Evolutionary conservation across 257 asterid species (phyloP), one percentile per base, ranked within the genome.

Genomic region (Salvia miltiorrhiza): DNA sequence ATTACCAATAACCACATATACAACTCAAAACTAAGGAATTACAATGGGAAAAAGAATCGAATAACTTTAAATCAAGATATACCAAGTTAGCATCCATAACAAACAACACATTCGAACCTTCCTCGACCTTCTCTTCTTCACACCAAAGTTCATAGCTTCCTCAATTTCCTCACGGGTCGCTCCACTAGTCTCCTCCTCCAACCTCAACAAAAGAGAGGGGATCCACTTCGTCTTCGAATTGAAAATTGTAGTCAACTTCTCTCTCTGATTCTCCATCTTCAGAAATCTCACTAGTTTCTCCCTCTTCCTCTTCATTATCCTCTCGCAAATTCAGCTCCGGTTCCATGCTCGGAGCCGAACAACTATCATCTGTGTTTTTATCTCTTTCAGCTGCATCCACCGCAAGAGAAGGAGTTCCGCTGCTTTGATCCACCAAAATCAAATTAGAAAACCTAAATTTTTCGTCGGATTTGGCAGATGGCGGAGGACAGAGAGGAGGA

Each of bases 71-170:
- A 50, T 32, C 37, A 58, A 56, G 67, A 57, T 65, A n/a, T n/a
- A 28, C 35, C 44, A 10, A 30, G 5, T 30, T 30, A 70, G 41
- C 7, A 26, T 14, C 1, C 53, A 61, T 35, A 50, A 20, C n/a
- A 9, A 63, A 54, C 45, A 28, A 39, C 12, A n/a, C 55, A 9
- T 5, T 43, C 70, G 50, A 61, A 91, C 97, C 96, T 83, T 89
- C 82, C 68, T 85, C 28, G 90, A 89, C 81, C 74, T 87, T 80
- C 71, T 89, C 79, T 83, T 87, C 80, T 85, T 73, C 76, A 52
- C 72, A 61, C 94, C 87, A 50, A 61, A 86, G 75, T 77, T 86
- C 92, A 92, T 84, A 67, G 81, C 79, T 79, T 89, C 97, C 92
- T 87, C 73, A 50, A 92, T 74, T 73, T 92, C 96, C 28, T 87